A percentile compares a stretch with the other conserved stretches of the same genome.
phyloP scores from a whole-genome alignment of 495 filamentous ascomycete species.

The Lepraria neglecta region DNA sequence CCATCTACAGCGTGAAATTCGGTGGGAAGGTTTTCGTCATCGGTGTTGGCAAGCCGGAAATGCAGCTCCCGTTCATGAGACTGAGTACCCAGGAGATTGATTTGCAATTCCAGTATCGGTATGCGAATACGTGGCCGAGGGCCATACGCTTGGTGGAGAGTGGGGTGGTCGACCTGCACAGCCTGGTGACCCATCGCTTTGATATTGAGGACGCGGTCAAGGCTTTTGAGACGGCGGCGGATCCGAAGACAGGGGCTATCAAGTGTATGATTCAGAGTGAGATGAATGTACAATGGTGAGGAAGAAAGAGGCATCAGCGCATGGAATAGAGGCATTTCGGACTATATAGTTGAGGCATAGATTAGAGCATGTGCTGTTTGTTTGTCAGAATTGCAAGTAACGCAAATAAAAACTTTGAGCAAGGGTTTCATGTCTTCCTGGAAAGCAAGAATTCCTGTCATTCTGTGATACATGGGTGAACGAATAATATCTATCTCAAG shows the following conservation, averaged over 20 bases:
- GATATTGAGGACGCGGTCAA: slow-evolving; percentile 65
- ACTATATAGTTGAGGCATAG: no score
- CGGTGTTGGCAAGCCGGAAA: slow-evolving; percentile 71
- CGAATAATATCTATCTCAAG: no score
- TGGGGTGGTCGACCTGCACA: slow-evolving; percentile 62
- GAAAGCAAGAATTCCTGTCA: no score
- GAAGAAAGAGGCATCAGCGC: background rate
- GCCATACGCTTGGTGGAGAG: slow-evolving; percentile 62
- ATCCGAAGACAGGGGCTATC: slow-evolving; percentile 70
- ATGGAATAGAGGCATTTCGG: background rate
- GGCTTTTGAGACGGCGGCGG: slow-evolving; percentile 57
- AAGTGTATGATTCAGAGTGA: slow-evolving; percentile 67
- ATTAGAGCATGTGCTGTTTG: no score
- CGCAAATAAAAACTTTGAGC: no score
- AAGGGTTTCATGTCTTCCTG: no score
- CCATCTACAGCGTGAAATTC: slow-evolving; percentile 58
- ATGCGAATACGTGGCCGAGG: slow-evolving; percentile 73
- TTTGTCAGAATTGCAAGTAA: no score
- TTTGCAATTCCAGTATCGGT: slow-evolving; percentile 75
- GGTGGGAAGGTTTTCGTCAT: slow-evolving; percentile 83
- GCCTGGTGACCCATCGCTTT: slow-evolving; percentile 62
- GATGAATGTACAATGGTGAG: slow-evolving; percentile 22
- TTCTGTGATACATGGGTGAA: no score
- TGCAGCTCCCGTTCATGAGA: slow-evolving; percentile 75
- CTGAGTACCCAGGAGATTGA: slow-evolving; percentile 77